Evolutionary conservation across 148 eudicot species (phyloP).

Genomic region (Oxyria digyna): DNA sequence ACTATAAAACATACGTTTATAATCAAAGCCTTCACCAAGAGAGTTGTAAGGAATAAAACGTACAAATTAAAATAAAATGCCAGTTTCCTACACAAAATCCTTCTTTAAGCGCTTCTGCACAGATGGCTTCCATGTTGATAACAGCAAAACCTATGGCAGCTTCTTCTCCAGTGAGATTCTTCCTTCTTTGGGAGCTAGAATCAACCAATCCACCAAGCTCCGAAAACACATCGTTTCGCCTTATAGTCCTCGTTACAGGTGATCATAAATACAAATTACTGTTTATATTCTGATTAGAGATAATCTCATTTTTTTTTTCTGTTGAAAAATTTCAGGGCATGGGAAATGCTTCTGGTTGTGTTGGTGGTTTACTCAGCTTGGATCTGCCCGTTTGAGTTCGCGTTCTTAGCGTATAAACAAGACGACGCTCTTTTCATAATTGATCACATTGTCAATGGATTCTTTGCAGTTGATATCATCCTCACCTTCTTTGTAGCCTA

Average conservation of each 20-base stretch:
- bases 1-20: neutral
- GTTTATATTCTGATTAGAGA: neutral
- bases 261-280: neutral
- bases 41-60: too few relatives aligned
- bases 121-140: constrained; percentile 32
- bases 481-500: constrained; percentile 77
- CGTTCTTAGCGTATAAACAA: constrained; percentile 43
- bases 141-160: constrained; percentile 20
- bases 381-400: constrained; percentile 88
- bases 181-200: constrained; percentile 79
- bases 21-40: constrained; percentile 1
- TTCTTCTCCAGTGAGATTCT: constrained; percentile 55
- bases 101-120: constrained; percentile 41
- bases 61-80: constrained; percentile 30
- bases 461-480: constrained; percentile 65
- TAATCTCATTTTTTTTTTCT: neutral
- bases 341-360: constrained; percentile 69
- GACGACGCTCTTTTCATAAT: constrained; percentile 38
- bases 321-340: constrained; percentile 40
- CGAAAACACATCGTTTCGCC: constrained; percentile 48
- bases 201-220: constrained; percentile 43
- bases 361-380: constrained; percentile 89
- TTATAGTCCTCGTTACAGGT: constrained; percentile 62
- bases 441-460: constrained; percentile 46
- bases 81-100: constrained; percentile 25